phyloP scores from a whole-genome alignment of 2,329 filamentous ascomycete genomes.

The Phoma sp. region DNA sequence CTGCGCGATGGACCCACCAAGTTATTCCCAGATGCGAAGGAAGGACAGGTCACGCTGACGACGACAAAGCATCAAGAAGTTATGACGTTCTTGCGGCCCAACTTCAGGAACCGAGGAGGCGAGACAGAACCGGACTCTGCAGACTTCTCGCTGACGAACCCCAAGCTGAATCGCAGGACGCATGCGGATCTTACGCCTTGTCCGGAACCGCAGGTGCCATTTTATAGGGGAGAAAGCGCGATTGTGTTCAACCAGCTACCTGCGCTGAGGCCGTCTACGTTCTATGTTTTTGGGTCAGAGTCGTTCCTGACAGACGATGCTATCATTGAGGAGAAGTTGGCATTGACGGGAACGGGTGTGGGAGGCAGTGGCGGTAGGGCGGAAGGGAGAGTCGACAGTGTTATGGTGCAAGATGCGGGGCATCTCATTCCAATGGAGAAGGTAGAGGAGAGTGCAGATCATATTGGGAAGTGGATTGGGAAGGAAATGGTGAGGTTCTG shows the following conservation, averaged over 20 bases:
- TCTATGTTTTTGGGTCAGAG: slow-evolving; percentile 54
- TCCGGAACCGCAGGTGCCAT: slow-evolving; percentile 54
- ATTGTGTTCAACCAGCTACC: slow-evolving; percentile 65
- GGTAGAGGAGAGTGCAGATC: slow-evolving; percentile 70
- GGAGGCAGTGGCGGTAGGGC: slow-evolving; percentile 71
- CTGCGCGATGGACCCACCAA: slow-evolving; percentile 75
- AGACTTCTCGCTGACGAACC: slow-evolving; percentile 38
- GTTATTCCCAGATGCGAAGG: slow-evolving; percentile 58
- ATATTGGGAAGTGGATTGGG: slow-evolving; percentile 49
- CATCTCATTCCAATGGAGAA: slow-evolving; percentile 88
- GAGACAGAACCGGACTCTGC: slow-evolving; percentile 55
- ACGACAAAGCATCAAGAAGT: slow-evolving; percentile 92
- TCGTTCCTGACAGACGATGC: slow-evolving; percentile 64
- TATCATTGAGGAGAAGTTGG: slow-evolving; percentile 65
- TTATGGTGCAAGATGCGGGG: slow-evolving; percentile 70
- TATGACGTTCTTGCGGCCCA: slow-evolving; percentile 75
- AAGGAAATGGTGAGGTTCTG: slow-evolving; percentile 50
- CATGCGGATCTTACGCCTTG: slow-evolving; percentile 53
- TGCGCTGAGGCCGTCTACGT: slow-evolving; percentile 57
- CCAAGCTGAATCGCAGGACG: slow-evolving; percentile 47
- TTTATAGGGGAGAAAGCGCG: slow-evolving; percentile 72
- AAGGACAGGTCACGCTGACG: slow-evolving; percentile 69
- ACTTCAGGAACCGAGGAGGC: slow-evolving; percentile 55
- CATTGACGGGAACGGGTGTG: slow-evolving; percentile 68
- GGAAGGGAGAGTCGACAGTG: slow-evolving; percentile 72